Base-by-base conservation (phyloP, 768 basidiomycete species). In the Leccinum barrowsii region DNA sequence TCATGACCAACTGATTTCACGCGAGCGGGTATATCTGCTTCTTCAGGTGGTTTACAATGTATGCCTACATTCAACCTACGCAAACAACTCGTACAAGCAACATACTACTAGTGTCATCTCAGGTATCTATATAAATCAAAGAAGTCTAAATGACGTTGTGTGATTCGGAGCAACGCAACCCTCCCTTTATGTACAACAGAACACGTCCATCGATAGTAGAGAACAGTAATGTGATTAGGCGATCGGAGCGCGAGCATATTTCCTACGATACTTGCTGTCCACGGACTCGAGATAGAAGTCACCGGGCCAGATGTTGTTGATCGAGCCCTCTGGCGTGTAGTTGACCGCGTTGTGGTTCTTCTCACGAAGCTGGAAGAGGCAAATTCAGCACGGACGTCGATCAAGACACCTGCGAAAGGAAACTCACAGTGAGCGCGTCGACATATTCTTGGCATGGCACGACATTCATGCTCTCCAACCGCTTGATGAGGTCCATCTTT, bases 301-400 rank as follows among this genome's bases (percentile, higher is more conserved):
- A 48, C 94, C 94, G 4, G 90, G 87, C 90, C 92, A 94, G 73
- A 99, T 89, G 82, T 97, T 89, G 60, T 94, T 90, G 58, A 94
- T 74, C 22, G 85, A 86, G 49, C 97, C 97, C 52, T 84, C 80
- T 12, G 97, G 97, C 3, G 83, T 82, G 78, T 91, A 99, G 65
- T 85, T 80, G 24, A 81, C 85, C 15, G 92, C 85, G 67, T 95
- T 96, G 82, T 98, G 94, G 81, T 95, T 96, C 77, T 91, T 87
- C 78, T 98, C 96, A 44, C 96, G 92, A 53, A 98, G 86, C 94
- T 95, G 64, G 12, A 30, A n/a, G 37, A 3, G 22, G 12, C 8
- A 10, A n/a, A 22, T 19, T 66, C 30, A 66, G 54, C 17, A 12
- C 11, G 2, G 12, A 19, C 3, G 26, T 26, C 19, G 15, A 42